Evolutionary conservation across 23 red algal genomes (phyloP).

Genomic region (Gracilaria gracilis): DNA sequence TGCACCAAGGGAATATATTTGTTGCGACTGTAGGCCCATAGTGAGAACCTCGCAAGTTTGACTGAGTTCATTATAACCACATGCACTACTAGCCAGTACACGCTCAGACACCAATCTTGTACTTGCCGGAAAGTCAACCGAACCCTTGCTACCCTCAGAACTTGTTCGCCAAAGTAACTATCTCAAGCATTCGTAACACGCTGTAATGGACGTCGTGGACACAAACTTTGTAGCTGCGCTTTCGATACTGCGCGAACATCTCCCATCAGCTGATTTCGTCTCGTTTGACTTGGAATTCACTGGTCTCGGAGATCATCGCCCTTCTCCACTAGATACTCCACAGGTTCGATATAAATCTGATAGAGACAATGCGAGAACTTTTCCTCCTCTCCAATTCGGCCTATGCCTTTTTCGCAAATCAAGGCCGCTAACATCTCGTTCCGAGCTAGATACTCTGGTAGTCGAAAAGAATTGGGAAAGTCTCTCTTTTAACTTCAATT

Average conservation of each 20-base stretch:
- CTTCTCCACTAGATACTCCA: constrained; percentile 67
- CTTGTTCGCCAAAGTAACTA: neutral
- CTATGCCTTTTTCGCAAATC: constrained; percentile 53
- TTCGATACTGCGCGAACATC: constrained; percentile 13
- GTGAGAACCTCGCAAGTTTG: neutral
- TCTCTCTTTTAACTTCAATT: constrained; percentile 66
- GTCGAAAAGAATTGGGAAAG: constrained; percentile 38
- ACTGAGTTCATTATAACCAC: neutral
- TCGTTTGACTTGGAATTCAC: constrained; percentile 72
- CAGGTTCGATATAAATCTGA: constrained; percentile 31
- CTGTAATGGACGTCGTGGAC: constrained; percentile 51
- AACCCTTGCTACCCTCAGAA: neutral
- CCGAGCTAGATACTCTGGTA: neutral
- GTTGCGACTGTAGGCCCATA: neutral
- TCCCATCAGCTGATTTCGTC: constrained; percentile 53
- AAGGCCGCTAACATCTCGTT: neutral
- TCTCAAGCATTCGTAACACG: neutral
- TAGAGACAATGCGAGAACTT: constrained; percentile 33
- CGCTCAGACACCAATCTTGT: neutral
- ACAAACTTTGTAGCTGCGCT: constrained; percentile 55
- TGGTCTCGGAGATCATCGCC: constrained; percentile 51
- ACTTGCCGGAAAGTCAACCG: neutral
- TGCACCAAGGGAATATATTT: neutral
- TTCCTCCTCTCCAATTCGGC: constrained; percentile 68
- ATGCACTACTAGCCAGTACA: neutral